Evolutionary conservation across 2,329 filamentous ascomycete species (phyloP), one percentile per base, ranked within the genome.

Genomic region (Fusarium nematophilum): DNA sequence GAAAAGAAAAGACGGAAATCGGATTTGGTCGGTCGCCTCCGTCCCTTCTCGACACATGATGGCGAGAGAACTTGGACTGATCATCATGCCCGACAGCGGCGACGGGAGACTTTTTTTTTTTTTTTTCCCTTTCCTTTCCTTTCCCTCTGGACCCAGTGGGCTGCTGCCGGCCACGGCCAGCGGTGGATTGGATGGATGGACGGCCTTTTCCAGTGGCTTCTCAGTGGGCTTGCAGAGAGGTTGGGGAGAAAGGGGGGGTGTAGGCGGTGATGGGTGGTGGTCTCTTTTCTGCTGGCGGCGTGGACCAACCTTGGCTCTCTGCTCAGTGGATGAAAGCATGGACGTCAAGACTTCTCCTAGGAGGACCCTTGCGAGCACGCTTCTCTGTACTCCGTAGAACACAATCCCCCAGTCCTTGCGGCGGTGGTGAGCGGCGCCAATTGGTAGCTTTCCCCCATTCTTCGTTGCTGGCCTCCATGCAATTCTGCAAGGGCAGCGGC

Each of bases 401-500:
- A 8, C 21, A 39, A 23, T 40, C 23, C 9, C 21, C 25, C 38
- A 40, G 25, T 42, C 38, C 39, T 25, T 25, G 23, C 15, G 14
- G n/a, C 26, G 15, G 15, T 42, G 42, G 42, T 31, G 29, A 45
- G 27, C 14, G 23, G 27, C 38, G 33, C 21, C 55, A 55, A 51
- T 60, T 59, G 55, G 49, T 39, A 40, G 49, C 30, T 30, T 26
- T 14, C 42, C 29, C 45, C 45, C 25, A 48, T 36, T 40, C 48
- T 45, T 39, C 38, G 38, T 43, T 48, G 48, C 57, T 62, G 60
- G 57, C 61, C 61, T 48, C 53, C 36, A 29, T 44, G 39, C 43
- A 49, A 38, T 63, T 51, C 64, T 67, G 65, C 65, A 67, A 67
- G 65, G 65, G 65, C 59, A 65, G 65, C 62, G 65, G 65, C 59